These are phyloP conservation scores for Penicillium samsonianum DNA, from an alignment of 495 filamentous ascomycete species.

Conservation along the genomic window DNA sequence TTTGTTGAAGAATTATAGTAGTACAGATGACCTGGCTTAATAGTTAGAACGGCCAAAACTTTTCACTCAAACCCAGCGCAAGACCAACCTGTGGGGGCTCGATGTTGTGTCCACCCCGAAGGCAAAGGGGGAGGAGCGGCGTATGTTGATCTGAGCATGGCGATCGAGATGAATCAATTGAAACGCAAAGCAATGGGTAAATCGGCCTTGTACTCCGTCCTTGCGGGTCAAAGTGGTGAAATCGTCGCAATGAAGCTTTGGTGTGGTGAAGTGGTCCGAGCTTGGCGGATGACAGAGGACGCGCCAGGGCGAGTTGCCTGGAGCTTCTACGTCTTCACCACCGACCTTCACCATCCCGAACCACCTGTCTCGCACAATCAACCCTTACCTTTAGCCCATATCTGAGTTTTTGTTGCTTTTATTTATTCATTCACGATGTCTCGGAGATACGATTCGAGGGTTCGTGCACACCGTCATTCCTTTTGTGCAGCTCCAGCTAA, in stretches of 20 bases:
- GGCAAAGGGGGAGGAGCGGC: constrained; percentile 59
- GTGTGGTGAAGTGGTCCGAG: constrained; percentile 47
- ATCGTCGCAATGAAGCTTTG: constrained; percentile 33
- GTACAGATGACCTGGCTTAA: constrained; percentile 68
- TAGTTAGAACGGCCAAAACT: constrained; percentile 18
- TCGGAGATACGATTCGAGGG: constrained; percentile 96
- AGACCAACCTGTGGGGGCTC: constrained; percentile 72
- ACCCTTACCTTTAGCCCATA: constrained; percentile 12
- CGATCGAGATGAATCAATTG: constrained; percentile 3
- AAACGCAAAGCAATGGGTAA: background rate
- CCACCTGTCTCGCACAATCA: constrained; percentile 9
- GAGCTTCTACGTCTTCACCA: constrained; percentile 34
- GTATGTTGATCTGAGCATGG: constrained; percentile 50
- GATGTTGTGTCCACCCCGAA: constrained; percentile 89
- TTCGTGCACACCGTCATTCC: constrained; percentile 47
- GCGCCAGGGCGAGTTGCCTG: constrained; percentile 52
- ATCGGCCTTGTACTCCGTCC: background rate
- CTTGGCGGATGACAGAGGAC: constrained; percentile 48
- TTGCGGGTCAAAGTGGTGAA: constrained; percentile 14
- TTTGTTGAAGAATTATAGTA: constrained; percentile 88
- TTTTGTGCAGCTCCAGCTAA: constrained; percentile 46
- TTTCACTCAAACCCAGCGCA: constrained; percentile 9
- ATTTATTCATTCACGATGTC: constrained; percentile 66
- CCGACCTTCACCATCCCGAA: constrained; percentile 24
- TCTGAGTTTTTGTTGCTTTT: constrained; percentile 15